Evolutionary conservation across 208 protist genomes (phyloP).

Genomic region (Crithidia fasciculata): DNA sequence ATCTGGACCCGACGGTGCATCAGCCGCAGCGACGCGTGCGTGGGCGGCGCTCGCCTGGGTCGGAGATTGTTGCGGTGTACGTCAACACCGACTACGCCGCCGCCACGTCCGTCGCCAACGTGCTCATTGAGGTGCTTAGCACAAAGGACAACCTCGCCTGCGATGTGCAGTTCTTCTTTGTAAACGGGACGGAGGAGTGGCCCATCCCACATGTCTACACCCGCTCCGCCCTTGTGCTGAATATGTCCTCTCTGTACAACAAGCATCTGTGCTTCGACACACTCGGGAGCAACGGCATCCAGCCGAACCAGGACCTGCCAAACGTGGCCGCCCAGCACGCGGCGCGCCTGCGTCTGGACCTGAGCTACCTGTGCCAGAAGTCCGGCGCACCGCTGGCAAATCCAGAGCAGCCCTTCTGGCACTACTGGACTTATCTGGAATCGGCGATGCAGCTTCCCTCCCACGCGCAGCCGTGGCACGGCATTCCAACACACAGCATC

Average conservation of each 20-base stretch:
- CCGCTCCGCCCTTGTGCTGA: constrained; percentile 61
- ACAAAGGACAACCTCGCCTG: constrained; percentile 47
- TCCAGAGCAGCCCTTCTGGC: constrained; percentile 3
- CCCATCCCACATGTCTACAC: constrained; percentile 61
- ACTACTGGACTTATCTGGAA: constrained; percentile 37
- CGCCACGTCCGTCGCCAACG: constrained; percentile 57
- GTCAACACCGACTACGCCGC: constrained; percentile 47
- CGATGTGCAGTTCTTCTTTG: constrained; percentile 77
- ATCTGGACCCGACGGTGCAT: constrained; percentile 25
- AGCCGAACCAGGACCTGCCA: constrained; percentile 73
- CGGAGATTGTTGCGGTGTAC: constrained; percentile 70
- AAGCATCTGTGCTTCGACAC: constrained; percentile 57
- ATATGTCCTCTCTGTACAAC: constrained; percentile 58
- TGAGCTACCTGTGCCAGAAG: constrained; percentile 55
- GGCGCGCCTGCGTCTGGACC: not conserved
- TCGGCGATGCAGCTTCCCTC: constrained; percentile 30
- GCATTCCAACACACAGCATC: constrained; percentile 48
- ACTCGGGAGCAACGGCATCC: constrained; percentile 59
- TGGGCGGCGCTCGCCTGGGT: constrained; percentile 62
- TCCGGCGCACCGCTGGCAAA: not conserved
- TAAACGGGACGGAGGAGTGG: constrained; percentile 45
- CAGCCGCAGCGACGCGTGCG: constrained; percentile 49
- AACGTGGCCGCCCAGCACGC: constrained; percentile 37
- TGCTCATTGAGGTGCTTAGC: constrained; percentile 41
- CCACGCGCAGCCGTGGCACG: constrained; percentile 49